phyloP scores from a whole-genome alignment of 257 asterid species.

The Lycium ferocissimum region DNA sequence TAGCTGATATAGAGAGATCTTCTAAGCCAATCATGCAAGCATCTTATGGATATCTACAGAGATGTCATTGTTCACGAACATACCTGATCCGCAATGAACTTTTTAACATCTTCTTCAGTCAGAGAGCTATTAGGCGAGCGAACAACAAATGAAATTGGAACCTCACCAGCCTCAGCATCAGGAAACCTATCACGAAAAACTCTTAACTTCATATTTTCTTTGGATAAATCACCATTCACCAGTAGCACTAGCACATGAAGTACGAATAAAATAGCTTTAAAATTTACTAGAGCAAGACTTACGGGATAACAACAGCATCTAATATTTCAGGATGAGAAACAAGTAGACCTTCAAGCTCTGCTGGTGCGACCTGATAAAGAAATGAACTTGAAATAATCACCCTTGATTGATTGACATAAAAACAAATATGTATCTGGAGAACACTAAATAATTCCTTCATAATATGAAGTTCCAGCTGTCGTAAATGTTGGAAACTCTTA shows the following conservation, averaged over 20 bases:
- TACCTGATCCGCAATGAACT: conserved; percentile 91
- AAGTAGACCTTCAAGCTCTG: conserved; percentile 96
- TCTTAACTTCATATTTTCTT: not conserved
- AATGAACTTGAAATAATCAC: not conserved
- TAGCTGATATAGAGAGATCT: not conserved
- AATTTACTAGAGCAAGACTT: conserved; percentile 37
- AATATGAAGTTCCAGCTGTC: not conserved
- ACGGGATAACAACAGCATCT: conserved; percentile 98
- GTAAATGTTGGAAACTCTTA: not conserved
- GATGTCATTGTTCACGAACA: not conserved
- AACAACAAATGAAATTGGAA: conserved; percentile 84
- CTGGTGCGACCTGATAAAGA: conserved; percentile 87
- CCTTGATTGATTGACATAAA: not conserved
- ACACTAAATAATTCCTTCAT: not conserved
- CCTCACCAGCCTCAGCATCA: conserved; percentile 99
- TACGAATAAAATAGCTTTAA: not conserved
- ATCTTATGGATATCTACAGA: not conserved
- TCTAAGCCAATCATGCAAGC: not conserved
- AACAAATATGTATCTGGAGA: not conserved
- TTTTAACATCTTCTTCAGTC: conserved; percentile 81
- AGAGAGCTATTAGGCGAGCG: conserved; percentile 85
- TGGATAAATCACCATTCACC: conserved; percentile 1
- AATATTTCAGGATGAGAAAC: conserved; percentile 88
- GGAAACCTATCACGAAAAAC: conserved; percentile 61
- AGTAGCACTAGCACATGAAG: not conserved